phyloP scores from a whole-genome alignment of 441 rosid genomes.

The Gossypium gossypioides region DNA sequence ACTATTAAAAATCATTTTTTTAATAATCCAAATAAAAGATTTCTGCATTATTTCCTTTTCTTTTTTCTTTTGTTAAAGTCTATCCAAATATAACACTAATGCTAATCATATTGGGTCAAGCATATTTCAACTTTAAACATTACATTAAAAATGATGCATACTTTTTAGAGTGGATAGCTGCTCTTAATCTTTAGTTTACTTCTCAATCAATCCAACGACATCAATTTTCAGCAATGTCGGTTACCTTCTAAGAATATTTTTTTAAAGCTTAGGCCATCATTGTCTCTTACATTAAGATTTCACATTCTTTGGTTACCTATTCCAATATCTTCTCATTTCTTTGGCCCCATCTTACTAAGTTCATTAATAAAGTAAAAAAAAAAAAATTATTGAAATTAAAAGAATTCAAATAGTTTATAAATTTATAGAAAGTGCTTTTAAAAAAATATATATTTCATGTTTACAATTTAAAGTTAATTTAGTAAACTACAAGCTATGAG shows the following conservation, averaged over 20 bases:
- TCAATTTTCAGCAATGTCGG: conserved; percentile 5
- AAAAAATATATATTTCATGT: too few relatives aligned
- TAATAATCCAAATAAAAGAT: too few relatives aligned
- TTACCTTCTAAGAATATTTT: conserved; percentile 1
- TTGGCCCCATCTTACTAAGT: not conserved
- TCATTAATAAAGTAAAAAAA: too few relatives aligned
- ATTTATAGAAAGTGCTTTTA: too few relatives aligned
- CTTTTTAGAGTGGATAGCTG: conserved; percentile 1
- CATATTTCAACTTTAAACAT: not conserved
- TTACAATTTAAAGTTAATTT: too few relatives aligned
- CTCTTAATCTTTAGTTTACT: not conserved
- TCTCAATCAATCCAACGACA: conserved; percentile 2
- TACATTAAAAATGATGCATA: not conserved
- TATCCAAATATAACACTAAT: not conserved
- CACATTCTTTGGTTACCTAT: not conserved
- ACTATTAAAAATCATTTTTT: too few relatives aligned
- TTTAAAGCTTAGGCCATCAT: not conserved
- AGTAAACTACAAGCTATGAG: too few relatives aligned
- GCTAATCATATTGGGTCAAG: not conserved
- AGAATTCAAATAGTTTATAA: too few relatives aligned
- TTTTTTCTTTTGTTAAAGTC: not conserved
- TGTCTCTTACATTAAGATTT: not conserved
- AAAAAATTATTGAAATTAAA: too few relatives aligned
- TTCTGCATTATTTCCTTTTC: too few relatives aligned
- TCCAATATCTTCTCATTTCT: not conserved